Evolutionary conservation across 106 monocot genomes (phyloP), one percentile per base, ranked within the genome.

Genomic region (Allium cepa): DNA sequence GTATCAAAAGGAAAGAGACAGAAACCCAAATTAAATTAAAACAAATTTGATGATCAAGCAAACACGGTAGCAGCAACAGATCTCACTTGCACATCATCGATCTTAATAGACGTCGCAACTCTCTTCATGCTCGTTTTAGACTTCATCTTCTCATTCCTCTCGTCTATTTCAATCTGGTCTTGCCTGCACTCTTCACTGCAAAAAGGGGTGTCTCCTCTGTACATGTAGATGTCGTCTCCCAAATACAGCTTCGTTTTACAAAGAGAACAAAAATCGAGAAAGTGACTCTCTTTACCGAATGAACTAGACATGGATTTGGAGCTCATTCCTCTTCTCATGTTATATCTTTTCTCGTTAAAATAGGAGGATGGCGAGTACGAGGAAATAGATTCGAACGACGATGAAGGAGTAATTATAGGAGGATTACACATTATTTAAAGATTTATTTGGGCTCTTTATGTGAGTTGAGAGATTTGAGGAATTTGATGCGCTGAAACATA

Each of bases 161-260:
- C 82, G 47, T 86, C 86, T 55, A 67, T 71, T 52, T 79, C 79
- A 46, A 86, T 86, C 80, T 80, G 83, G 72, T 80, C 80, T 56
- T 72, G 55, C 48, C 83, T 60, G 57, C 87, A 87, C 51, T 83
- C 75, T 46, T 78, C 78, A 64, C 80, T 88, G 57, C 88, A 88
- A 58, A 84, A 88, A 17, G 88, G 80, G 7, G 60, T 63, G 45
- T 84, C 71, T 50, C 84, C 83, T 59, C 49, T 87, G 77, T 70
- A 70, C 70, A 70, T 70, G 70, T 59, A 70, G 47, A 70, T 47
- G 10, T 70, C 70, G 48, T 59, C 55, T 46, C 53, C 45, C 47
- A 3, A 16, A 28, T 11, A 13, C 26, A 67, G 9, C 9, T 22
- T 53, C 9, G 53, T 68, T 53, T 46, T 46, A 26, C 68, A 68